Conservation (phyloP, 108 stramenopile species). For the Thalassiosira profunda region DNA sequence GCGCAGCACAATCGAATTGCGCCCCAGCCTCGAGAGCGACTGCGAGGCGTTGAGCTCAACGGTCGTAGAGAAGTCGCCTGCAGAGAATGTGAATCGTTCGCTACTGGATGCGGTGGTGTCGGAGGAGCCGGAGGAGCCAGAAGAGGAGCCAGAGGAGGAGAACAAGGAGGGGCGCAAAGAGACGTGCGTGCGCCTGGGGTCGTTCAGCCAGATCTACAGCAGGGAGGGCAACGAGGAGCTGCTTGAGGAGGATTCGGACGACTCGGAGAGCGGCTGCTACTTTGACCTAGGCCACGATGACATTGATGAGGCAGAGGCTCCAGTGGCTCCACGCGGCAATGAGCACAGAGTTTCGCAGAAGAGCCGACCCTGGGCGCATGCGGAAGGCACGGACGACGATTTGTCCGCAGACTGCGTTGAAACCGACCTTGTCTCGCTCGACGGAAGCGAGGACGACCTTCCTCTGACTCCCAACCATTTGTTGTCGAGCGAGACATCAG, state of each 20-base stretch:
- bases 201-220: conserved; percentile 6
- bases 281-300: neutral
- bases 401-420: too few species aligned
- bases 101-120: neutral
- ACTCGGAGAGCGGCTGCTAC: neutral
- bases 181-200: neutral
- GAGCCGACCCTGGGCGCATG: neutral
- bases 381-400: too few species aligned
- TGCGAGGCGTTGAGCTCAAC: neutral
- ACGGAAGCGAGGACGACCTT: too few species aligned
- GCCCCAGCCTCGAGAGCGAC: conserved; percentile 9
- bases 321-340: neutral
- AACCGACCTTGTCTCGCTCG: too few species aligned
- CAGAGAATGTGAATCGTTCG: neutral
- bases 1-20: neutral
- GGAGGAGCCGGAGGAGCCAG: neutral
- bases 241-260: neutral
- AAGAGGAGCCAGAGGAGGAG: neutral
- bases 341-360: neutral
- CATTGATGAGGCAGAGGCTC: too few species aligned
- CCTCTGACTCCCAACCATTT: too few species aligned
- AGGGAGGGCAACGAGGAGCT: neutral
- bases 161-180: neutral
- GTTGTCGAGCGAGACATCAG: too few species aligned
- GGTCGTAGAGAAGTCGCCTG: neutral